Evolutionary conservation across 352 stramenopile species (phyloP).

Genomic region (Pythium biforme): DNA sequence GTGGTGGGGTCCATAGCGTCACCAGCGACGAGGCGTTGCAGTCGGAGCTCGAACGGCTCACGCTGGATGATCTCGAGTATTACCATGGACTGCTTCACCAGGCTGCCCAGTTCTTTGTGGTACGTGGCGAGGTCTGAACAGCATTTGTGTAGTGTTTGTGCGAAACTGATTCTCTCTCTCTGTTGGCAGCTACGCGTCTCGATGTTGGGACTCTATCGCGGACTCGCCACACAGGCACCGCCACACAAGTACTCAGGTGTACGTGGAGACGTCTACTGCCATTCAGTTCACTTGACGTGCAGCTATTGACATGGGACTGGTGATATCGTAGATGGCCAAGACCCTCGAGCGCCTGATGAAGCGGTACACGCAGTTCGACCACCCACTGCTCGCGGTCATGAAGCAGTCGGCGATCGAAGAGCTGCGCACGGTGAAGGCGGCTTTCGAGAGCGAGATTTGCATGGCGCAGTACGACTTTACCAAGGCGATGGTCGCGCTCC

Average conservation of each 20-base stretch:
- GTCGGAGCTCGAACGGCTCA: slow-evolving; percentile 27
- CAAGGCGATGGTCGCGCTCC: slow-evolving; percentile 66
- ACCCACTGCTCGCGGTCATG: slow-evolving; percentile 66
- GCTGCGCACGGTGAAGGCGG: slow-evolving; percentile 59
- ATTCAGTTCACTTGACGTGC: too few species aligned
- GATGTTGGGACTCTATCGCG: slow-evolving; percentile 74
- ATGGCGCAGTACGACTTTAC: slow-evolving; percentile 79
- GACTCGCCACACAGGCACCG: slow-evolving; percentile 42
- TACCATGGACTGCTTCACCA: slow-evolving; percentile 75
- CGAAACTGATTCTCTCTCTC: neutral
- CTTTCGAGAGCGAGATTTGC: slow-evolving; percentile 63
- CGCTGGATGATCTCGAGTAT: slow-evolving; percentile 59
- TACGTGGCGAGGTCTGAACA: slow-evolving; percentile 21
- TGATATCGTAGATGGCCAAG: slow-evolving; percentile 33
- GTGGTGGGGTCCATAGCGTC: slow-evolving; percentile 7
- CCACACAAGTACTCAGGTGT: slow-evolving; percentile 60
- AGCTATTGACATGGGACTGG: neutral
- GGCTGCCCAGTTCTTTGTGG: slow-evolving; percentile 73
- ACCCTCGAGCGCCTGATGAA: slow-evolving; percentile 49
- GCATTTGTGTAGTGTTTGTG: neutral
- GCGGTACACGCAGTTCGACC: slow-evolving; percentile 58
- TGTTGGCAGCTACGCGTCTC: slow-evolving; percentile 53
- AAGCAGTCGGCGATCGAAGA: slow-evolving; percentile 74
- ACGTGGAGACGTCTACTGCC: slow-evolving; percentile 7
- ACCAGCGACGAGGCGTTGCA: slow-evolving; percentile 19